phyloP scores from a whole-genome alignment of 352 stramenopile species.

The Phytophthora cajani region DNA sequence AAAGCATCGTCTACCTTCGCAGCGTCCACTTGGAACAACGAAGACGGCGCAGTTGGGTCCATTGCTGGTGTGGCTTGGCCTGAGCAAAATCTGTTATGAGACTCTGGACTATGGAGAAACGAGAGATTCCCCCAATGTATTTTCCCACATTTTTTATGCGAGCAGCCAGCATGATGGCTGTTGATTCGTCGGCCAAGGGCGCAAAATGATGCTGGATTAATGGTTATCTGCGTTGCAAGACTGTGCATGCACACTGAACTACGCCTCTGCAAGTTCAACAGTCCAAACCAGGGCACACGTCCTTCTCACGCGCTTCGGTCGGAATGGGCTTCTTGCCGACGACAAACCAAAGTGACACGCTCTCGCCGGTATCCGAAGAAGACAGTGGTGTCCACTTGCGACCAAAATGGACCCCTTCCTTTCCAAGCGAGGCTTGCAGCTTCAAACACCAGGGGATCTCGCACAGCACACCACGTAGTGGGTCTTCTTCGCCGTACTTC shows the following conservation, averaged over 20 bases:
- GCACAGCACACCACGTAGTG: conserved; percentile 39
- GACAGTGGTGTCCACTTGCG: conserved; percentile 40
- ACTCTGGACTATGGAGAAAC: not conserved
- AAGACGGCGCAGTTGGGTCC: conserved; percentile 17
- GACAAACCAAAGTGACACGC: conserved; percentile 12
- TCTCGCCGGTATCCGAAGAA: not conserved
- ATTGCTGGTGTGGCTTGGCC: conserved; percentile 10
- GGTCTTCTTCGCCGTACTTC: conserved; percentile 52
- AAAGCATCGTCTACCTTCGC: conserved; percentile 27
- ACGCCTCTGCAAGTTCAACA: not conserved
- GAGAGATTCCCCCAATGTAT: not conserved
- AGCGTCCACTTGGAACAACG: conserved; percentile 20
- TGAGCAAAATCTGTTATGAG: conserved; percentile 19
- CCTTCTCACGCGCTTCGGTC: conserved; percentile 8
- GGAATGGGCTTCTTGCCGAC: conserved; percentile 21
- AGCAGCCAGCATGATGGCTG: conserved; percentile 1
- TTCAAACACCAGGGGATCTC: conserved; percentile 39
- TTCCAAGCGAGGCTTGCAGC: conserved; percentile 25
- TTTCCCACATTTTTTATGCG: conserved; percentile 16
- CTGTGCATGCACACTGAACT: not conserved
- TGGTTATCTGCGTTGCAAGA: not conserved
- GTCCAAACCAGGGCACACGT: conserved; percentile 20
- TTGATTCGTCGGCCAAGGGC: not conserved
- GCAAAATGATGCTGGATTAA: not conserved
- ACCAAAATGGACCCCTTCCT: conserved; percentile 35